phyloP scores from a whole-genome alignment of 306 rosid genomes.

The Chamaecrista fasciculata region DNA sequence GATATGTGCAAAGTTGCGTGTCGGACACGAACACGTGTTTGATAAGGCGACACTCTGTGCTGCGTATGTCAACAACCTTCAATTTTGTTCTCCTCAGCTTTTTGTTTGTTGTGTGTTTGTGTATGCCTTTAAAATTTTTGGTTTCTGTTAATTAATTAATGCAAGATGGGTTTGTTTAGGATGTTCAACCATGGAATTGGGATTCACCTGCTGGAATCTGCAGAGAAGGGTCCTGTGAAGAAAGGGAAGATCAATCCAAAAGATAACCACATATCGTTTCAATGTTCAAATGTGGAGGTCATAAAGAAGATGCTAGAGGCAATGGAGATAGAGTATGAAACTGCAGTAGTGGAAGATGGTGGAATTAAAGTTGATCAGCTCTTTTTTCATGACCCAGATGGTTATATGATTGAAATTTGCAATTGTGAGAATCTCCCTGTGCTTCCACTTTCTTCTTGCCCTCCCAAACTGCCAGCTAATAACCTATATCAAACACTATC shows the following conservation, averaged over 20 bases:
- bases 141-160: too few species aligned
- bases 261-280: constrained; percentile 71
- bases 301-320: constrained; percentile 47
- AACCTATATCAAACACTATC: neutral
- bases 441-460: constrained; percentile 58
- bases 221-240: constrained; percentile 28
- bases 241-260: constrained; percentile 56
- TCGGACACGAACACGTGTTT: too few species aligned
- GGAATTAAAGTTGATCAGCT: constrained; percentile 67
- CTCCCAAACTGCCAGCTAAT: constrained; percentile 32
- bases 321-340: constrained; percentile 52
- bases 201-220: constrained; percentile 64
- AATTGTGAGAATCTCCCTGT: constrained; percentile 70
- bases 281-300: constrained; percentile 47
- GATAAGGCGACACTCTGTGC: too few species aligned
- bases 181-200: constrained; percentile 65
- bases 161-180: constrained; percentile 48
- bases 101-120: too few species aligned
- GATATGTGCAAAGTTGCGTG: too few species aligned
- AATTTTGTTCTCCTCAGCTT: too few species aligned
- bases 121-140: too few species aligned
- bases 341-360: constrained; percentile 63
- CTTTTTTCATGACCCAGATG: constrained; percentile 78
- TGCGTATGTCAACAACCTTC: too few species aligned
- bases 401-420: constrained; percentile 75